Conservation (phyloP, 345 rosid species). For the Eucalyptus polyanthemos region DNA sequence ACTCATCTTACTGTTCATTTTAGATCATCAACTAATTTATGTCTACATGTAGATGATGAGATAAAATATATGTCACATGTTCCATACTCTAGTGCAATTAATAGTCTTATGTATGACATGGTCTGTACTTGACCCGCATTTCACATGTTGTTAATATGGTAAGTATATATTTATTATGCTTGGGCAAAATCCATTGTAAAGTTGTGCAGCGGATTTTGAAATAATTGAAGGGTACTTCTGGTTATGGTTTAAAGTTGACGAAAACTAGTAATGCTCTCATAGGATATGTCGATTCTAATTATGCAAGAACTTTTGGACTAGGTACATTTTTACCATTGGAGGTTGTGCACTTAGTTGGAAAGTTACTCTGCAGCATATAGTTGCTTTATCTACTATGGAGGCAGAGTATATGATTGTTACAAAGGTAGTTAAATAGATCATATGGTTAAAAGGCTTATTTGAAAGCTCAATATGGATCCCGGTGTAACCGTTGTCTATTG, state of each 20-base stretch:
- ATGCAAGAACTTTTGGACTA: background rate
- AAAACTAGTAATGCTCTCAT: background rate
- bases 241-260: background rate
- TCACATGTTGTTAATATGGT: background rate
- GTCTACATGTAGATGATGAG: too few species aligned
- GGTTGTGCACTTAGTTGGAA: background rate
- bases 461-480: too few species aligned
- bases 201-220: background rate
- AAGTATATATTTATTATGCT: background rate
- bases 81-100: background rate
- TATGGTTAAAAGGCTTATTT: too few species aligned
- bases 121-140: background rate
- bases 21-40: too few species aligned
- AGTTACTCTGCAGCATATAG: too few species aligned
- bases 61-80: too few species aligned
- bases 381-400: too few species aligned
- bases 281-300: background rate
- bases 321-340: background rate
- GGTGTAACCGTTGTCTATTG: too few species aligned
- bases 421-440: too few species aligned
- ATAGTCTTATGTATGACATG: background rate
- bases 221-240: background rate
- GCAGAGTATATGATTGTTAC: too few species aligned
- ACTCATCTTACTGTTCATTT: background rate
- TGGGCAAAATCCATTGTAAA: background rate